These are phyloP conservation scores for Solanum gandarillasii DNA, from an alignment of 257 asterid species.

Conservation along the genomic window DNA sequence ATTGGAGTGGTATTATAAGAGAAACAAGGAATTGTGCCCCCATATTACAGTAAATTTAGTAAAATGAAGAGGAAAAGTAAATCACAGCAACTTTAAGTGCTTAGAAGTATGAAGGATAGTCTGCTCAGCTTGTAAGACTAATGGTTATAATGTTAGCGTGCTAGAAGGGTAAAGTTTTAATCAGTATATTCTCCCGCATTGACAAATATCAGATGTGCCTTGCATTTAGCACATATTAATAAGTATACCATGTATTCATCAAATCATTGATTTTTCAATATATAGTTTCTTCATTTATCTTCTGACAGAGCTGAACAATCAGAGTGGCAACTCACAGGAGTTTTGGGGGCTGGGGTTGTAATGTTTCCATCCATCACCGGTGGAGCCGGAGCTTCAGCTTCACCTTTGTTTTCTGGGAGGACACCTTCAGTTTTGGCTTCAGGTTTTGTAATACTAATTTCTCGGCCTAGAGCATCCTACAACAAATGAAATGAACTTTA, in stretches of 20 bases:
- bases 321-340: constrained; percentile 33
- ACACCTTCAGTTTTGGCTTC: constrained; percentile 27
- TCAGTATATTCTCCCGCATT: background rate
- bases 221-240: background rate
- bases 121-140: background rate
- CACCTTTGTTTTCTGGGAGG: constrained; percentile 33
- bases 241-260: background rate
- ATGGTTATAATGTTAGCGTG: background rate
- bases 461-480: constrained; percentile 27
- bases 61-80: background rate
- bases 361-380: constrained; percentile 9
- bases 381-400: constrained; percentile 25
- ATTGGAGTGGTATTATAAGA: background rate
- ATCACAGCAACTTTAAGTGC: background rate
- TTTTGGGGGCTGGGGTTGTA: constrained; percentile 13
- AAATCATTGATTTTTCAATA: background rate
- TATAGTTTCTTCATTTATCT: background rate
- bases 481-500: background rate
- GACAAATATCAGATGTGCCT: background rate
- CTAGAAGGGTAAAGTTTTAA: background rate
- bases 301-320: background rate
- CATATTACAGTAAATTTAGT: background rate
- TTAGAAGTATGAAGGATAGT: background rate
- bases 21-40: background rate
- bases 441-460: constrained; percentile 16